phyloP scores from a whole-genome alignment of 2,329 filamentous ascomycete species.

The Chaetomium sp. region DNA sequence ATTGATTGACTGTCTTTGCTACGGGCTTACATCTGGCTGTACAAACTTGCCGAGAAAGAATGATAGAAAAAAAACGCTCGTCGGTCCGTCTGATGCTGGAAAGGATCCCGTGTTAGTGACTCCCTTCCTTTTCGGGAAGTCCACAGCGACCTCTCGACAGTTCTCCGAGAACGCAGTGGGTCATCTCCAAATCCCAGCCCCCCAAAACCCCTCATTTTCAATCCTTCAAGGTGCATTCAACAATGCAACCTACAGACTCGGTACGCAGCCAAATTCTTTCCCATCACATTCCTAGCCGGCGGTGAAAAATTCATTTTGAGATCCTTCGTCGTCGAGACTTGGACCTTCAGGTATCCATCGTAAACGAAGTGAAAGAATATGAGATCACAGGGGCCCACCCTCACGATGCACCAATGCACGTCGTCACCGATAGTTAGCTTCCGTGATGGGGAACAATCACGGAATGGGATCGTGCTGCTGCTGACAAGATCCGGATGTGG shows the following conservation, averaged over 20 bases:
- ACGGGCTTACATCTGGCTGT: too few species aligned
- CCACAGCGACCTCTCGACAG: neutral
- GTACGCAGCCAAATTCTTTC: too few species aligned
- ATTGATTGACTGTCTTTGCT: neutral
- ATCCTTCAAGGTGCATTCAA: too few species aligned
- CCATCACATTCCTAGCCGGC: too few species aligned
- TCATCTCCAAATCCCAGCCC: neutral
- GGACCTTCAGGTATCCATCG: too few species aligned
- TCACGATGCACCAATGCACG: constrained; percentile 13
- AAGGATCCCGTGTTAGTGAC: constrained; percentile 3
- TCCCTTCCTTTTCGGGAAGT: constrained; percentile 13
- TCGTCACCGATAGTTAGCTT: constrained; percentile 18
- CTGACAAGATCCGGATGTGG: constrained; percentile 2
- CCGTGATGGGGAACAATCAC: constrained; percentile 12
- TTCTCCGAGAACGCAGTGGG: neutral
- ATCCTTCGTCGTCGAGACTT: too few species aligned
- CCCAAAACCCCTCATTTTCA: neutral
- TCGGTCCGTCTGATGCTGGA: too few species aligned
- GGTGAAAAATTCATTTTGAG: too few species aligned
- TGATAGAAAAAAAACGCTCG: too few species aligned
- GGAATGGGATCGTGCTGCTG: constrained; percentile 11
- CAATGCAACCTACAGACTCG: too few species aligned
- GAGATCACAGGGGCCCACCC: constrained; percentile 1
- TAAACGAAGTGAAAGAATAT: constrained; percentile 2
- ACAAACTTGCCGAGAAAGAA: too few species aligned